Percentiles rank a stretch among this genome's conserved stretches.
Conservation (phyloP, 2,329 filamentous ascomycete species). For the Fusarium napiforme region DNA sequence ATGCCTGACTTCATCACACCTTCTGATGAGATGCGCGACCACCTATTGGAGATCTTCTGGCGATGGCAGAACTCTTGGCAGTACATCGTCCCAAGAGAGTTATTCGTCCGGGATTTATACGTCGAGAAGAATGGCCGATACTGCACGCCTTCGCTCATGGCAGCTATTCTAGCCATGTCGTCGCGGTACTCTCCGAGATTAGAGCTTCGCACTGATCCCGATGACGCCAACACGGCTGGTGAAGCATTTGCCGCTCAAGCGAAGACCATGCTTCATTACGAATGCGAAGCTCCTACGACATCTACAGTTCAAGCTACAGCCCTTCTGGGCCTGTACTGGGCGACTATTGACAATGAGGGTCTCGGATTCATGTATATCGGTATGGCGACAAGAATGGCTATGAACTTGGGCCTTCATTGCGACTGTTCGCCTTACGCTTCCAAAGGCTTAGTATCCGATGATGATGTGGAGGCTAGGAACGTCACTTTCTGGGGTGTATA, state of each 20-base stretch:
- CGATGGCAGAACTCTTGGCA: slow-evolving; percentile 15
- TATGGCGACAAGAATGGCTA: slow-evolving; percentile 7
- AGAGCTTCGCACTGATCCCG: neutral
- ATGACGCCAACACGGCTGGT: slow-evolving; percentile 6
- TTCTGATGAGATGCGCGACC: slow-evolving; percentile 3
- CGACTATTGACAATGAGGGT: neutral
- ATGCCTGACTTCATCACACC: neutral
- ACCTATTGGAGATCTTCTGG: neutral
- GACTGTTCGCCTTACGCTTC: neutral
- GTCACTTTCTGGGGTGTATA: slow-evolving; percentile 14
- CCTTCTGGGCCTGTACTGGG: neutral
- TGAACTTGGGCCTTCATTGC: slow-evolving; percentile 8
- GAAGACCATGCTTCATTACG: slow-evolving; percentile 1
- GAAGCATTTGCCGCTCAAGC: neutral
- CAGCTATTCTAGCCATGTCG: neutral
- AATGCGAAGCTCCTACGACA: neutral
- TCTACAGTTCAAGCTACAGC: neutral
- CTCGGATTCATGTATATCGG: slow-evolving; percentile 13
- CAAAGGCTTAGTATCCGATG: neutral
- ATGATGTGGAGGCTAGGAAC: slow-evolving; percentile 2
- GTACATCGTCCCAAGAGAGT: slow-evolving; percentile 2
- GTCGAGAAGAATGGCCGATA: neutral
- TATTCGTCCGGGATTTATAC: slow-evolving; percentile 1
- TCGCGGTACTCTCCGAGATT: neutral
- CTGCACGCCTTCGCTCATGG: neutral